Conservation (phyloP, 306 rosid species). For the Prunus persica region DNA sequence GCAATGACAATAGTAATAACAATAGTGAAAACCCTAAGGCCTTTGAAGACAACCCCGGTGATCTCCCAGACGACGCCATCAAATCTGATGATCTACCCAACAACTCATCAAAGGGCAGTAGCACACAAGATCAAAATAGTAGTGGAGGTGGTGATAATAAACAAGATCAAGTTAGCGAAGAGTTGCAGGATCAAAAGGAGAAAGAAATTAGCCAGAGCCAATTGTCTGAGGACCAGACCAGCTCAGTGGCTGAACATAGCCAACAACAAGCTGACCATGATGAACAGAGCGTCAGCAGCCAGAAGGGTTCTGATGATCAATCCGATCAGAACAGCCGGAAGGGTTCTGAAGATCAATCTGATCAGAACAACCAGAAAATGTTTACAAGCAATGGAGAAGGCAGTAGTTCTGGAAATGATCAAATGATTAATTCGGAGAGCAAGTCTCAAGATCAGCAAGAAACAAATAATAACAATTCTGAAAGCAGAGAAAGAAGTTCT, state of each 20-base stretch:
- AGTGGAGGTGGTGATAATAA: slow-evolving; percentile 37
- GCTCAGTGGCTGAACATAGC: slow-evolving; percentile 26
- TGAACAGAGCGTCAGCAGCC: background rate
- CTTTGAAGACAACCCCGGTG: slow-evolving; percentile 67
- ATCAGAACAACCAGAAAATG: background rate
- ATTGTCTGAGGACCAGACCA: slow-evolving; percentile 42
- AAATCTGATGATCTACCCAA: slow-evolving; percentile 39
- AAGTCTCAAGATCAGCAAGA: background rate
- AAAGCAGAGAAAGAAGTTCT: background rate
- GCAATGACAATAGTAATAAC: background rate
- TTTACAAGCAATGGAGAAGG: background rate
- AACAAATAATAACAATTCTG: background rate
- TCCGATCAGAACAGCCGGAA: background rate
- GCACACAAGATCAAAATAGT: background rate
- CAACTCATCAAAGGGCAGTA: background rate
- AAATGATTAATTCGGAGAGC: background rate
- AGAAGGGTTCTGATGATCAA: slow-evolving; percentile 7
- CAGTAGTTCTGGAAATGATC: background rate
- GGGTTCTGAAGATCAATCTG: background rate
- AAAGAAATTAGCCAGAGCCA: slow-evolving; percentile 29
- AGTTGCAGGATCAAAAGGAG: background rate
- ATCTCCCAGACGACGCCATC: slow-evolving; percentile 76
- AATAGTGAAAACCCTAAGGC: slow-evolving; percentile 13
- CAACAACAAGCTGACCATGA: slow-evolving; percentile 22
- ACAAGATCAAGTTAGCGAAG: slow-evolving; percentile 6